Percentiles rank a stretch among this genome's conserved stretches.
These are phyloP conservation scores for Fusarium humuli DNA, from an alignment of 2,329 filamentous ascomycete species.

Conservation along the genomic window DNA sequence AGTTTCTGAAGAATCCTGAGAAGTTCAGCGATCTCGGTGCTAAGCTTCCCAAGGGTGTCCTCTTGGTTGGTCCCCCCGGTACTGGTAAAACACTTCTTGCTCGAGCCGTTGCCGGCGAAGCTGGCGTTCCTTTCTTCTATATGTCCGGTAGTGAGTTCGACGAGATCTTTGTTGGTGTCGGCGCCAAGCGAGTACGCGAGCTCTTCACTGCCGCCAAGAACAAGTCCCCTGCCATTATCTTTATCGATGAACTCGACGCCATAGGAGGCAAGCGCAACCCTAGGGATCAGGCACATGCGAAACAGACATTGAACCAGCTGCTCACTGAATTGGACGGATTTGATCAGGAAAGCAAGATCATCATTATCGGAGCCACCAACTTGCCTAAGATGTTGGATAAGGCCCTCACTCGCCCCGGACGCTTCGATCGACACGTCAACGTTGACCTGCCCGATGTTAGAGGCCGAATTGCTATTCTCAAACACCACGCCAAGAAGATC, in stretches of 20 bases:
- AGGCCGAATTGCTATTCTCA: slow-evolving; percentile 90
- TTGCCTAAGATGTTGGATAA: slow-evolving; percentile 95
- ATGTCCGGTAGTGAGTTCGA: slow-evolving; percentile 99
- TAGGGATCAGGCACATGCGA: slow-evolving; percentile 92
- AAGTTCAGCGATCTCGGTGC: slow-evolving; percentile 94
- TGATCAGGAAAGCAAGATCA: slow-evolving; percentile 92
- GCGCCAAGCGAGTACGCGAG: slow-evolving; percentile 94
- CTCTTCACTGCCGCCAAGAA: slow-evolving; percentile 84
- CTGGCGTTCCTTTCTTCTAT: slow-evolving; percentile 99
- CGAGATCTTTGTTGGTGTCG: slow-evolving; percentile 97
- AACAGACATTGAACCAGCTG: slow-evolving; percentile 97
- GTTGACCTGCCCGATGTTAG: slow-evolving; percentile 93
- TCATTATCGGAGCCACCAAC: slow-evolving; percentile 96
- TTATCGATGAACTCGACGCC: slow-evolving; percentile 94
- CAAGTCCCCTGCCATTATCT: slow-evolving; percentile 93
- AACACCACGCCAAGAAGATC: slow-evolving; percentile 94
- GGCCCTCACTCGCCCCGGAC: slow-evolving; percentile 90
- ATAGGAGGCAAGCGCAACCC: slow-evolving; percentile 95
- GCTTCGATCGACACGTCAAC: slow-evolving; percentile 92
- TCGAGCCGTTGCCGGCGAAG: slow-evolving; percentile 94
- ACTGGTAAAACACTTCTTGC: slow-evolving; percentile 97
- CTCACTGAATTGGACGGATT: slow-evolving; percentile 98
- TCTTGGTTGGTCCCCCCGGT: slow-evolving; percentile 94
- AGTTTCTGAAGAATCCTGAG: slow-evolving; percentile 93
- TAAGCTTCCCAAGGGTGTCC: slow-evolving; percentile 95